Base-by-base conservation (phyloP, 179 eudicot species). In the Amaranthus tricolor region DNA sequence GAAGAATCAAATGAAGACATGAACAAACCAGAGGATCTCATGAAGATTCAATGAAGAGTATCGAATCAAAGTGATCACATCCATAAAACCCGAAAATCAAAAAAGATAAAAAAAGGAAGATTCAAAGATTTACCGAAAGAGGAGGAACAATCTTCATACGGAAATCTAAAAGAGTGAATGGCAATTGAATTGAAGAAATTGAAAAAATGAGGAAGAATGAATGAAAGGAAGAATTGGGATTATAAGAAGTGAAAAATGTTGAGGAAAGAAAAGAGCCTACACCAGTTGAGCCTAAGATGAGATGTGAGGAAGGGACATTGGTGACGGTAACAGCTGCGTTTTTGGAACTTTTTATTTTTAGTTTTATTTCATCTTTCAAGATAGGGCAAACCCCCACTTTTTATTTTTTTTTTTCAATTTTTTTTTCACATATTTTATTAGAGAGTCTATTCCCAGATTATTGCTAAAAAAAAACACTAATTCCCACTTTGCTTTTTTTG, bases 1-100 rank as follows among this genome's bases (percentile, higher is more conserved):
- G 40, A 31, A 15, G 51, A 45, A 76, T 81, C 82, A 84, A 84
- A 81, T 84, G 85, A 84, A 84, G 82, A 81, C 87, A 81, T 84
- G 87, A 79, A 84, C 82, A 71, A 84, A 81, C 82, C 87, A 84
- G 40, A 81, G 87, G 76, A 84, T 84, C 59, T 84, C 87, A 71
- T 84, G 83, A 76, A 84, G 87, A 81, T 84, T 84, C 79, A 71
- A 73, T 40, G 84, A 84, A 0, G 87, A 79, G 61, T 78, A 81
- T 72, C 87, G 82, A 77, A 81, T 69, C 82, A 81, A 65, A 75
- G 72, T 50, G 74, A 84, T 78, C 77, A 84, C 80, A 84, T 84
- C 85, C 81, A 76, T 78, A 73, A 64, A 59, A 73, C 74, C 74
- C 68, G 15, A 4, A 45, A 19, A 76, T 19, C 15, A 76, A 68